These are phyloP conservation scores for Sugiyamaella castrensis DNA, from an alignment of 1,139 yeast genomes.

Conservation along the genomic window DNA sequence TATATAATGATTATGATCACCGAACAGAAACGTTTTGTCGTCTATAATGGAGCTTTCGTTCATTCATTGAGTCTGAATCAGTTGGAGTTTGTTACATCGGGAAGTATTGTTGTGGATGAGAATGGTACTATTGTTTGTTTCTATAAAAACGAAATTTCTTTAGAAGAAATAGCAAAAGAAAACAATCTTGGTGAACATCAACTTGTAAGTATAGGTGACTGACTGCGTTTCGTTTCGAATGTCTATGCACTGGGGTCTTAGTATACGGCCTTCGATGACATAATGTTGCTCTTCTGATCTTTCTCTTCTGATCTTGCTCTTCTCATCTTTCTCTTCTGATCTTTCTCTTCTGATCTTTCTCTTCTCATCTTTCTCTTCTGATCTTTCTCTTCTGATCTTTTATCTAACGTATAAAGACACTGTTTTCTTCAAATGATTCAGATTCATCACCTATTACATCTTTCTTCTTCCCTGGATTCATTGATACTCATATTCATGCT, in stretches of 20 bases:
- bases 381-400: too few species aligned
- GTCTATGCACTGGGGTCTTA: too few species aligned
- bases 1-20: conserved; percentile 9
- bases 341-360: too few species aligned
- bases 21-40: conserved; percentile 14
- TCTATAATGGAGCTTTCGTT: conserved; percentile 54
- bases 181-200: background rate
- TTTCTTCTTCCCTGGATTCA: conserved; percentile 86
- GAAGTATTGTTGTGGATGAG: conserved; percentile 54
- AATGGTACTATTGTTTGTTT: conserved; percentile 49
- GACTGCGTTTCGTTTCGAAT: too few species aligned
- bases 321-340: too few species aligned
- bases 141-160: conserved; percentile 23
- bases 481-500: conserved; percentile 96
- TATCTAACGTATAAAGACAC: too few species aligned
- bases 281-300: too few species aligned
- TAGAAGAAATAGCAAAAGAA: conserved; percentile 7
- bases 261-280: too few species aligned
- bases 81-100: conserved; percentile 47
- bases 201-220: conserved; percentile 7
- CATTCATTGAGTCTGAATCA: conserved; percentile 52
- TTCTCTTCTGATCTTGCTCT: too few species aligned
- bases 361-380: too few species aligned
- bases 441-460: conserved; percentile 19
- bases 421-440: too few species aligned